These are phyloP conservation scores for Trichothecium sympodiale DNA, from an alignment of 2,329 filamentous ascomycete species.

Conservation along the genomic window DNA sequence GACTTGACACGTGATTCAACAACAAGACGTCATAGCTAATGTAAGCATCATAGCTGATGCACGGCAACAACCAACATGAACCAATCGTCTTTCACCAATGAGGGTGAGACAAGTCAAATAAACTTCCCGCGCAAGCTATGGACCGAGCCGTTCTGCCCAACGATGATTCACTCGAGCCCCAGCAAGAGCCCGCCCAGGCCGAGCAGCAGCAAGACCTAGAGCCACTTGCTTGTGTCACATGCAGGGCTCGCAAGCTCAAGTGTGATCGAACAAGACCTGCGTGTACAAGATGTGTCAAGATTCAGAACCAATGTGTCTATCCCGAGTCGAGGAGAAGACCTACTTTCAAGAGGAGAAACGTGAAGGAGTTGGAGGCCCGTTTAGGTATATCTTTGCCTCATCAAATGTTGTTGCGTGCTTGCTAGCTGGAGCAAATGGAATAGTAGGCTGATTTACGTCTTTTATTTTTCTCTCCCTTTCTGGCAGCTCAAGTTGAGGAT, in stretches of 20 bases:
- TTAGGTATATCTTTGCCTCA: conserved; percentile 46
- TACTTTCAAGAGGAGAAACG: conserved; percentile 78
- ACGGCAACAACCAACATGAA: no score
- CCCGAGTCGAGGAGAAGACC: conserved; percentile 84
- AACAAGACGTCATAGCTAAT: no score
- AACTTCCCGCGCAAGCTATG: no score
- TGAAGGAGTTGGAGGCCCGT: conserved; percentile 80
- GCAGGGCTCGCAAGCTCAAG: conserved; percentile 73
- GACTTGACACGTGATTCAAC: no score
- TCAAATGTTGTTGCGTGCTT: background rate
- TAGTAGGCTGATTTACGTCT: background rate
- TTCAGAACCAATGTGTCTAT: conserved; percentile 72
- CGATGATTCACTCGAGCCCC: background rate
- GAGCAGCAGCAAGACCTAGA: conserved; percentile 17
- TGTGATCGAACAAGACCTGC: conserved; percentile 74
- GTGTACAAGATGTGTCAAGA: conserved; percentile 67
- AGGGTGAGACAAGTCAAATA: no score
- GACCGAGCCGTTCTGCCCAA: no score
- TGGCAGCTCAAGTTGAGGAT: conserved; percentile 63
- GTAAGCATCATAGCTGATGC: no score
- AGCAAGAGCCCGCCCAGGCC: background rate
- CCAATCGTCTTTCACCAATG: no score
- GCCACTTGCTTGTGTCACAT: conserved; percentile 69
- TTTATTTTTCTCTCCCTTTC: background rate
- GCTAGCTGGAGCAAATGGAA: conserved; percentile 5